Evolutionary conservation across 2,329 filamentous ascomycete species (phyloP), one percentile per base, ranked within the genome.

Genomic region (Neofusicoccum umdonicola): DNA sequence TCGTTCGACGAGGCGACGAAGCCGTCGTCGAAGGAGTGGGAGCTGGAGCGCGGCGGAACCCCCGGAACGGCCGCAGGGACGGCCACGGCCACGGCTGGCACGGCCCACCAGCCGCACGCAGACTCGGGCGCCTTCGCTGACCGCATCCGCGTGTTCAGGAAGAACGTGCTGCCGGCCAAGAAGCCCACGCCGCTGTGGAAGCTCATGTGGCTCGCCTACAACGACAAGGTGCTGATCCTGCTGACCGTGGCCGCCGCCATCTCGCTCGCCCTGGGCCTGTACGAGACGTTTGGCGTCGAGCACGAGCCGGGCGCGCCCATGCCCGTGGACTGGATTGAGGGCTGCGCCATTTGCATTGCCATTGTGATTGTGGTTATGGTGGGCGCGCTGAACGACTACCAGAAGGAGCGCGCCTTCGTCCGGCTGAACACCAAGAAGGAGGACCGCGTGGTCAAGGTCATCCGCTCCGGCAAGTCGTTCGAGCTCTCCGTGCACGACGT

Each of bases 121-220:
- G 31, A n/a, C 13, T 67, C 12, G 62, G 64, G 39, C 62, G 67
- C 34, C 70, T 89, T 84, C 68, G 71, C 73, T 19, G 90, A 93
- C 70, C 87, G 91, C 22, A 89, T 85, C 71, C 86, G 89, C 41
- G 81, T 93, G 7, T 93, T 87, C 73, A 87, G 86, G 62, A 84
- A 87, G 67, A 93, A 93, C 72, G 82, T 86, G 48, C 79, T 93
- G 41, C 90, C 90, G 0, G 87, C 86, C 68, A 86, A 86, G 70
- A 90, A 90, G 71, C 81, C 87, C 27, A 92, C 92, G 73, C 88
- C 82, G 44, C 87, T 93, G 60, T 80, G 89, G 66, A 82, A 88
- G 71, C 78, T 93, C 47, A 90, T 91, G 67, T 93, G 90, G 90
- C 89, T 92, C 71, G 90, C 90, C 1, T 92, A 91, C 78, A 92